These are phyloP conservation scores for Rhodosporidiobolus odoratus DNA, from an alignment of 768 basidiomycete genomes.

Conservation along the genomic window DNA sequence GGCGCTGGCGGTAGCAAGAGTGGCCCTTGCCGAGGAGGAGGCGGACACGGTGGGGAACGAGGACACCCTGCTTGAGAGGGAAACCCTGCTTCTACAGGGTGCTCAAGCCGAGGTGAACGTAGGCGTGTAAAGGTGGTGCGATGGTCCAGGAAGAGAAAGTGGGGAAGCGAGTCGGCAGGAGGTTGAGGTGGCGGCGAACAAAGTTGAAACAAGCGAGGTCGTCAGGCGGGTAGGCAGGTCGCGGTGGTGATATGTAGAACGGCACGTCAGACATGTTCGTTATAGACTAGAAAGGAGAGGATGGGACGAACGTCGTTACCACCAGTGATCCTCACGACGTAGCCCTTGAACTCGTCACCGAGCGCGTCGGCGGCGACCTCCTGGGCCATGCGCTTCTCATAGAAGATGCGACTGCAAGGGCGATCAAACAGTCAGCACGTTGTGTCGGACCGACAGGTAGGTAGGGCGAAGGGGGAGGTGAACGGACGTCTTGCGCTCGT, in stretches of 20 bases:
- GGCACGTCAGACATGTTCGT: slow-evolving; percentile 8
- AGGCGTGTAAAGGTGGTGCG: neutral
- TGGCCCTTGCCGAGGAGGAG: slow-evolving; percentile 93
- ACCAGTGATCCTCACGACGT: slow-evolving; percentile 92
- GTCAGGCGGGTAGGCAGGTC: neutral
- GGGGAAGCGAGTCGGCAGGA: neutral
- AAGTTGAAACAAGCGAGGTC: neutral
- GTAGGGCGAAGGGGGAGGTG: neutral
- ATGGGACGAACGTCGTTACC: slow-evolving; percentile 68
- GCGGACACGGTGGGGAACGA: slow-evolving; percentile 84
- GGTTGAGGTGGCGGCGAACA: neutral
- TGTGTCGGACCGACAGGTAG: slow-evolving; percentile 19
- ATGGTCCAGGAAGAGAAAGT: neutral
- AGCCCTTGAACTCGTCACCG: slow-evolving; percentile 95
- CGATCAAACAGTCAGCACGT: neutral
- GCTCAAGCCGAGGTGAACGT: slow-evolving; percentile 2
- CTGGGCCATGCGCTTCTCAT: slow-evolving; percentile 93
- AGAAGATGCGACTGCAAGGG: slow-evolving; percentile 73
- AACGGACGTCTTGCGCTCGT: slow-evolving; percentile 75
- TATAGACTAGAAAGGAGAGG: neutral
- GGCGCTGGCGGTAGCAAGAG: slow-evolving; percentile 92
- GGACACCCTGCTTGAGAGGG: slow-evolving; percentile 99
- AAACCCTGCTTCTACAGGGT: slow-evolving; percentile 70
- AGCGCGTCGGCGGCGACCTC: slow-evolving; percentile 86
- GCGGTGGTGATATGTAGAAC: neutral